These are phyloP conservation scores for Citrullus mucosospermus DNA, from an alignment of 306 rosid genomes.

Conservation along the genomic window DNA sequence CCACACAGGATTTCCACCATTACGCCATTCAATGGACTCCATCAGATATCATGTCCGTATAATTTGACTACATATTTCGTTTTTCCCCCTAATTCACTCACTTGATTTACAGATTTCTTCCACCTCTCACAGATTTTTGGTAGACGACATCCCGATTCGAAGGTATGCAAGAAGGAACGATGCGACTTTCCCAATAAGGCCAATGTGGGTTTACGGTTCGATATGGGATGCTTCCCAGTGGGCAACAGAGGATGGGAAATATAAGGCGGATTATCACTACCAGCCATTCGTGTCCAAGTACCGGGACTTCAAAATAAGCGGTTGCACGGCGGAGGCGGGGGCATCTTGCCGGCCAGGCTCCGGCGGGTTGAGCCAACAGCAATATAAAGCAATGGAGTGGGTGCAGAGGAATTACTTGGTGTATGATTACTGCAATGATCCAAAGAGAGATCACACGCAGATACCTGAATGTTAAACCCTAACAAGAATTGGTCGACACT, in stretches of 20 bases:
- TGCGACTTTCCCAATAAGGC: conserved; percentile 59
- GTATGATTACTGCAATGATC: conserved; percentile 67
- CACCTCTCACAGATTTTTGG: conserved; percentile 41
- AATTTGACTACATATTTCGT: background rate
- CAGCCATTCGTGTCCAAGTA: conserved; percentile 75
- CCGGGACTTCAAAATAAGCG: conserved; percentile 46
- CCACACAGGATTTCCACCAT: conserved; percentile 65
- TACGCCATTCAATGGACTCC: conserved; percentile 76
- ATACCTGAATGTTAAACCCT: conserved; percentile 57
- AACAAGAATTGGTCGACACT: background rate
- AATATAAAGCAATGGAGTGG: conserved; percentile 50
- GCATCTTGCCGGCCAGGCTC: conserved; percentile 31
- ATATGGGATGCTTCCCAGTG: conserved; percentile 94
- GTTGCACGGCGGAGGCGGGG: conserved; percentile 24
- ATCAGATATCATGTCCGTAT: conserved; percentile 65
- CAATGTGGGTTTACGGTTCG: conserved; percentile 79
- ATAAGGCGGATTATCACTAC: conserved; percentile 68
- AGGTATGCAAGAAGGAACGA: conserved; percentile 59
- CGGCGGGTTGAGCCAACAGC: conserved; percentile 35
- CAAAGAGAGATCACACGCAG: conserved; percentile 54
- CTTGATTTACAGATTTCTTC: background rate
- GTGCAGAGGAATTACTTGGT: conserved; percentile 57
- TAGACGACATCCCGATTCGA: conserved; percentile 82
- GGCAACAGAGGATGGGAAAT: conserved; percentile 88
- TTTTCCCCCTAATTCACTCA: background rate